Evolutionary conservation across 2,329 filamentous ascomycete genomes (phyloP).

Genomic region (Myriosclerotinia scirpicola): DNA sequence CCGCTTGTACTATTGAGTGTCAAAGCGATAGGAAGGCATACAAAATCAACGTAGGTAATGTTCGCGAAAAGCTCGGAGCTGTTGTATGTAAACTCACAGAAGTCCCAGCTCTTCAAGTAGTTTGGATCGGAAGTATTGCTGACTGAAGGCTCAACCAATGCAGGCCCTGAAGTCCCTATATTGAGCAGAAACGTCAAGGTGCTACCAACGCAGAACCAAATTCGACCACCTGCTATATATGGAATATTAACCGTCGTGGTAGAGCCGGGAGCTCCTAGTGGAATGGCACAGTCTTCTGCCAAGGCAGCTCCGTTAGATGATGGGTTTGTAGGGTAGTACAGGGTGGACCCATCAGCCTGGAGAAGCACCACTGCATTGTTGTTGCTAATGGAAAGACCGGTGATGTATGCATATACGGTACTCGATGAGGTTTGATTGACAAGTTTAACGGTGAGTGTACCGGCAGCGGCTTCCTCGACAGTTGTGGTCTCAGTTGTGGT

Average conservation of each 20-base stretch:
- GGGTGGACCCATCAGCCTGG: slow-evolving; percentile 63
- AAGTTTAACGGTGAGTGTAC: slow-evolving; percentile 58
- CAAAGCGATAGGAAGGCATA: slow-evolving; percentile 60
- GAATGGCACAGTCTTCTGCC: slow-evolving; percentile 60
- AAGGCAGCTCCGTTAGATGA: slow-evolving; percentile 51
- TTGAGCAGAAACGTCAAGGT: slow-evolving; percentile 68
- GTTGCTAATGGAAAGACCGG: slow-evolving; percentile 61
- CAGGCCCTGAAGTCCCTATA: slow-evolving; percentile 62
- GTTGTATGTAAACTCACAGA: slow-evolving; percentile 69
- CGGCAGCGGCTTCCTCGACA: slow-evolving; percentile 11
- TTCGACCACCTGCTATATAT: slow-evolving; percentile 66
- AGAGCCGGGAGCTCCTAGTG: slow-evolving; percentile 61
- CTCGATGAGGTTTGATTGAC: slow-evolving; percentile 65
- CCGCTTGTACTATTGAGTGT: slow-evolving; percentile 47
- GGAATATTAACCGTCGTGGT: slow-evolving; percentile 64
- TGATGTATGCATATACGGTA: slow-evolving; percentile 68
- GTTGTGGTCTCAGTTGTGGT: slow-evolving; percentile 19
- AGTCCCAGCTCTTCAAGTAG: slow-evolving; percentile 61
- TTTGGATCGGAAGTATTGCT: slow-evolving; percentile 65
- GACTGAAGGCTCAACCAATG: slow-evolving; percentile 72
- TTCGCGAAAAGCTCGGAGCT: slow-evolving; percentile 61
- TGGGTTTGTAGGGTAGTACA: slow-evolving; percentile 64
- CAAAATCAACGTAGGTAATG: slow-evolving; percentile 74
- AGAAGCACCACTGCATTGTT: slow-evolving; percentile 62
- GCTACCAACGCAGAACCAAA: slow-evolving; percentile 66